phyloP scores from a whole-genome alignment of 345 rosid species.

The Lenwebbia sp. region DNA sequence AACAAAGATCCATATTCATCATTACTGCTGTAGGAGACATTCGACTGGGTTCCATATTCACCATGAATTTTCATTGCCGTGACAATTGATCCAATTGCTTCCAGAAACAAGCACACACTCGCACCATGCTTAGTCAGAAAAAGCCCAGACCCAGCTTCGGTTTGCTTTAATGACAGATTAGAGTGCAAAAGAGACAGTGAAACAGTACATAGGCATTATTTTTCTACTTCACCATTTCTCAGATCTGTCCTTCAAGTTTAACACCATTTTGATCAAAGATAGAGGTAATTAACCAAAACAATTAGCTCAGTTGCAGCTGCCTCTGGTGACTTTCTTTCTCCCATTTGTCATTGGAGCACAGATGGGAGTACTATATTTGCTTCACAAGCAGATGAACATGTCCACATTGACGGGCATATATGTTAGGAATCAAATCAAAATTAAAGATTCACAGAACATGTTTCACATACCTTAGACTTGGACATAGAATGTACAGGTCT shows the following conservation, averaged over 20 bases:
- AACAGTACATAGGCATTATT: background rate
- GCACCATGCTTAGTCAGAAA: background rate
- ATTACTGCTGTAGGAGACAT: background rate
- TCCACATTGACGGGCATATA: background rate
- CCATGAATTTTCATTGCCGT: background rate
- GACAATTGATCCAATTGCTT: background rate
- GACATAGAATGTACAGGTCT: slow-evolving; percentile 53
- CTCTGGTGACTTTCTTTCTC: background rate
- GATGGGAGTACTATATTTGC: background rate
- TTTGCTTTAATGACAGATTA: background rate
- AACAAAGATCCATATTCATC: background rate
- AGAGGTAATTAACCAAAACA: background rate
- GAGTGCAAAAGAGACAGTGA: background rate
- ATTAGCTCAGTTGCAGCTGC: background rate
- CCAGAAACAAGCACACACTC: background rate
- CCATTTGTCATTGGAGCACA: background rate
- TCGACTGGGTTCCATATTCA: background rate
- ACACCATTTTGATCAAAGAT: background rate
- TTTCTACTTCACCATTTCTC: background rate
- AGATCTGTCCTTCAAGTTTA: background rate
- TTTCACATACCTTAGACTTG: slow-evolving; percentile 47
- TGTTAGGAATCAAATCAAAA: background rate
- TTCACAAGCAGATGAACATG: background rate
- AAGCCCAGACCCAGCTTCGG: background rate
- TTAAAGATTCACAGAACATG: background rate